These are phyloP conservation scores for Dillenia turbinata DNA, from an alignment of 164 flowering plant genomes.

Conservation along the genomic window DNA sequence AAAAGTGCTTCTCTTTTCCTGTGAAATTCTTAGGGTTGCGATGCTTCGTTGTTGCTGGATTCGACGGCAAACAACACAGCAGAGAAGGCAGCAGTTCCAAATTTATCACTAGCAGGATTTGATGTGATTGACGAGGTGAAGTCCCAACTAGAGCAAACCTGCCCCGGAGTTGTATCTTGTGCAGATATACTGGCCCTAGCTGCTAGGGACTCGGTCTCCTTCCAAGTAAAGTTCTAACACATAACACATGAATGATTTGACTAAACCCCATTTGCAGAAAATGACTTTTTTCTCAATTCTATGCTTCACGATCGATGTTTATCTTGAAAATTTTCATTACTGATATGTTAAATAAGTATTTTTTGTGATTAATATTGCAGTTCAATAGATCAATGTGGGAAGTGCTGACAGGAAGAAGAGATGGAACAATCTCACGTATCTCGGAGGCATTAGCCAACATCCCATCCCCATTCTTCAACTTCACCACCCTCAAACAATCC, in stretches of 20 bases:
- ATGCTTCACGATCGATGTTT: too few species aligned
- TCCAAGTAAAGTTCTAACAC: slow-evolving; percentile 28
- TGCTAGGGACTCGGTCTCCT: slow-evolving; percentile 61
- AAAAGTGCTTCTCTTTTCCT: too few species aligned
- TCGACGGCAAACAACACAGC: slow-evolving; percentile 23
- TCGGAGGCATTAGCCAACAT: slow-evolving; percentile 34
- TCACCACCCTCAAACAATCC: slow-evolving; percentile 28
- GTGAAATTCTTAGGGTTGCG: slow-evolving; percentile 42
- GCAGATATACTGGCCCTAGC: slow-evolving; percentile 70
- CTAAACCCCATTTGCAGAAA: too few species aligned
- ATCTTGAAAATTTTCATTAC: too few species aligned
- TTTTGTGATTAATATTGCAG: slow-evolving; percentile 17
- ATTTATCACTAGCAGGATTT: slow-evolving; percentile 30
- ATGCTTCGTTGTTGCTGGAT: slow-evolving; percentile 43
- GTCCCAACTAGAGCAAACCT: slow-evolving; percentile 22
- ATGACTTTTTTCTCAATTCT: too few species aligned
- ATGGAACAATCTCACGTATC: slow-evolving; percentile 41
- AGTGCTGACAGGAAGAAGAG: slow-evolving; percentile 57
- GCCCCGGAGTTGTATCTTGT: slow-evolving; percentile 56
- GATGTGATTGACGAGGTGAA: slow-evolving; percentile 42
- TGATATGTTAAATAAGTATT: too few species aligned
- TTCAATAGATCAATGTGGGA: slow-evolving; percentile 39
- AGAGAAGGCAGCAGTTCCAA: slow-evolving; percentile 39
- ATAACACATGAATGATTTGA: too few species aligned
- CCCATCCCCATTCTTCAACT: slow-evolving; percentile 44